Base-by-base conservation (phyloP, 805 yeast species). In the Ogataea ramenticola region DNA sequence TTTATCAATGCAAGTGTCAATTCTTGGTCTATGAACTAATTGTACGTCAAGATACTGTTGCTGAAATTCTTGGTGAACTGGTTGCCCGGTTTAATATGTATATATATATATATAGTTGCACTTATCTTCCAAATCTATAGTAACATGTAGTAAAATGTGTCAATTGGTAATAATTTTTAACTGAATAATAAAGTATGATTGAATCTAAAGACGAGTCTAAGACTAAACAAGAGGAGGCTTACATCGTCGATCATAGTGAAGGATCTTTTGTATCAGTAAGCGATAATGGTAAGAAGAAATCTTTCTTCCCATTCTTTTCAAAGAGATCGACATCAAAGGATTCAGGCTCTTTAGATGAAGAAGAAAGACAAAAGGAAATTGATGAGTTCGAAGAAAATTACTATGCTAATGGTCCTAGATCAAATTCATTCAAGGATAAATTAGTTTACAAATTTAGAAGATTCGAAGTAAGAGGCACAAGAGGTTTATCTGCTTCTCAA, bases 401-500 rank as follows among this genome's bases (percentile, higher is more conserved):
- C 17, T 31, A 31, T 31, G 9, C 33, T 14, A 31, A 31, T 31
- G 33, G 33, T 31, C 33, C 33, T 8, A 31, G n/a, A 14, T 31
- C 33, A 15, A 31, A 31, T n/a, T 31, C 33, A 8, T 31, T 31
- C 15, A 31, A 31, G 12, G 33, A 31, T 31, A 31, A n/a, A 14
- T 15, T 31, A 14, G n/a, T 15, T 31, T 31, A 31, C 12, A 31
- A 31, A 31, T n/a, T 31, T 7, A 31, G 33, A 24, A 6, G 27
- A 24, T 24, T 24, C 10, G 27, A 24, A 24, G 27, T 24, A 24
- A 24, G 27, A 24, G 27, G 27, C 6, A 24, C 27, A 24, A 24
- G 27, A 24, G 60, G 56, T 2, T 48, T 82, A 32, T 65, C 85
- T 0, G 51, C 77, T 3, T 52, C 77, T 2, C 86, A 86, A 55